Evolutionary conservation across 306 rosid genomes (phyloP).

Genomic region (Geum urbanum): DNA sequence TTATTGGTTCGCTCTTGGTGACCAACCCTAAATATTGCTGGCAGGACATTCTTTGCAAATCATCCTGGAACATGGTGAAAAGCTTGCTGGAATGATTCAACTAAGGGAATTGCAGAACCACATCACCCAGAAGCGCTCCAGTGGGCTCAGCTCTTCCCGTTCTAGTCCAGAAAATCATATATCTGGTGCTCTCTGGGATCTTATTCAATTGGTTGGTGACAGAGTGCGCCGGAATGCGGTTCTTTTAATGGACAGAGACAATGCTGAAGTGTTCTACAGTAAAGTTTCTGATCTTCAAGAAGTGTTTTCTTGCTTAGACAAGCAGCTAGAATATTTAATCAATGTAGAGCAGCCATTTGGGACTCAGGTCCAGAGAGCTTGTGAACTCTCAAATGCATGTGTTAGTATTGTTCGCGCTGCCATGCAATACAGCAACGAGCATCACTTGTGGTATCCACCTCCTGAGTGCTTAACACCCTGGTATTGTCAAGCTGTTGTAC

Average conservation of each 20-base stretch:
- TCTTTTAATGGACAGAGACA: conserved; percentile 96
- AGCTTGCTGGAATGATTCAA: conserved; percentile 85
- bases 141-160: conserved; percentile 42
- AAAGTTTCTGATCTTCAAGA: conserved; percentile 91
- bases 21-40: conserved; percentile 27
- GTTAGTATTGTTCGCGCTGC: conserved; percentile 57
- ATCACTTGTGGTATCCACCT: conserved; percentile 93
- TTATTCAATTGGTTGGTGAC: conserved; percentile 90
- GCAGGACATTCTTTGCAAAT: conserved; percentile 80
- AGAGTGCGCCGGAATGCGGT: conserved; percentile 83
- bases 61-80: conserved; percentile 93
- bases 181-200: conserved; percentile 96
- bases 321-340: conserved; percentile 69
- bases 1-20: conserved; percentile 20
- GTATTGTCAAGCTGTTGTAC: conserved; percentile 77
- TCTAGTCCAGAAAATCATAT: conserved; percentile 49
- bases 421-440: conserved; percentile 64
- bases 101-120: conserved; percentile 81
- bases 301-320: conserved; percentile 75
- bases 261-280: conserved; percentile 93
- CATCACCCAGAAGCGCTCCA: conserved; percentile 68
- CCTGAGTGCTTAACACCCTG: conserved; percentile 89
- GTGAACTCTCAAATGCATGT: conserved; percentile 89
- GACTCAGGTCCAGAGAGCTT: conserved; percentile 72
- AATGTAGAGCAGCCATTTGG: conserved; percentile 58